Evolutionary conservation across 177 flowering plant species (phyloP), one percentile per base, ranked within the genome.

Genomic region (Vitis hybrid): DNA sequence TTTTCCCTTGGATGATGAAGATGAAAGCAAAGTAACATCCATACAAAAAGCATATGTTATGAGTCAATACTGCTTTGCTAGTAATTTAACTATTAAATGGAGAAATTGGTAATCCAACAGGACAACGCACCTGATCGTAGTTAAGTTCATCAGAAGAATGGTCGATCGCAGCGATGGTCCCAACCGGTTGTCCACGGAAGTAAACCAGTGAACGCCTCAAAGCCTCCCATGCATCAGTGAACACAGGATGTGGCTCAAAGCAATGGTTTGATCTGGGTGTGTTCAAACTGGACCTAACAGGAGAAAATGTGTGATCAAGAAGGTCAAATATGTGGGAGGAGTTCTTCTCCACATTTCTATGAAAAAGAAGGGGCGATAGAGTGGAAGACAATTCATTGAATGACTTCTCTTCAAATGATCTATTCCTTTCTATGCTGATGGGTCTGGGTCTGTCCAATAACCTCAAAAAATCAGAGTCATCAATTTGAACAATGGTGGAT

Each of bases 121-220:
- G 46, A 35, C 46, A 35, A 35, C 8, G 56, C 57, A 91, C 97
- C 92, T 90, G 94, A 81, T 90, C 90, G 73, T 90, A 91, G 75
- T 90, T 91, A 50, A 90, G 87, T 12, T 78, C 81, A 65, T 88
- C 94, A 3, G 68, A 79, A 32, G 90, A 73, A 61, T 78, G 78
- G 66, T 91, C 94, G 40, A 82, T 30, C 2, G 94, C 94, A 10
- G 91, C 97, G 75, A 91, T 83, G 1, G 97, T 91, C 32, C 97
- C 97, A 40, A 90, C 90, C 1, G 91, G 88, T 62, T 84, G 86
- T 8, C 91, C 87, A 13, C 92, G 90, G 70, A 86, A 90, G 66
- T 73, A 70, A 13, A 90, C 89, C 83, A 85, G 64, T 0, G 94
- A 70, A 6, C 84, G 78, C n/a, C 87, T 78, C 59, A 91, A 66